A percentile compares a stretch with the other conserved stretches of the same genome.
phyloP scores from a whole-genome alignment of 108 stramenopile species.

The Stephanodiscus minutulus region DNA sequence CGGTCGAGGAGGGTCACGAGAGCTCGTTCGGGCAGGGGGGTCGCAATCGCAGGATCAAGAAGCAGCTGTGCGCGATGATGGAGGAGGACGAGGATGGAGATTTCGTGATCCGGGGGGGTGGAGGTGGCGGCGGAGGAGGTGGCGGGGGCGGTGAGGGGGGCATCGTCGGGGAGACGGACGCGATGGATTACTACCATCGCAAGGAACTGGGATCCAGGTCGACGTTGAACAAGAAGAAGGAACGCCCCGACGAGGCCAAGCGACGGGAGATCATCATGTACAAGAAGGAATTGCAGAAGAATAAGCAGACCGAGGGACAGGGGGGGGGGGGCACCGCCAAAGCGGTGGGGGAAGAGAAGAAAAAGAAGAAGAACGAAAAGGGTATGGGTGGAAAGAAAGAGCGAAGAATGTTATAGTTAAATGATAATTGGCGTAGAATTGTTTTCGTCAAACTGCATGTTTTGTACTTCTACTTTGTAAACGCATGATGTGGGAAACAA shows the following conservation, averaged over 20 bases:
- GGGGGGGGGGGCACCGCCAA: neutral
- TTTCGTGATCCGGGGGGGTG: constrained; percentile 36
- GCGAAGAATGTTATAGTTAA: constrained; percentile 11
- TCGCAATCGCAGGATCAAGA: constrained; percentile 23
- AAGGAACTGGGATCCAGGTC: constrained; percentile 64
- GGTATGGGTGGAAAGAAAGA: constrained; percentile 42
- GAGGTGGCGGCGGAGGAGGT: constrained; percentile 19
- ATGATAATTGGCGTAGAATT: no score
- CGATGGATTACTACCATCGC: constrained; percentile 73
- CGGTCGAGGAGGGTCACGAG: constrained; percentile 15
- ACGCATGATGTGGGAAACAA: no score
- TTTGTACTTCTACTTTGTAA: no score
- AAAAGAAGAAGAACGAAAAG: constrained; percentile 31
- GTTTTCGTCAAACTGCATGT: no score
- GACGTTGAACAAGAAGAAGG: constrained; percentile 62
- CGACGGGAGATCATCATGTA: constrained; percentile 77
- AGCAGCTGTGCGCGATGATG: constrained; percentile 32
- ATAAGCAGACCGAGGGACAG: constrained; percentile 33
- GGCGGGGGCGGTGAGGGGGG: constrained; percentile 37
- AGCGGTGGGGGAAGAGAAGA: neutral
- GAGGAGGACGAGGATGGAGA: constrained; percentile 51
- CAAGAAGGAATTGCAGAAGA: constrained; percentile 73
- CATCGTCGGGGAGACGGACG: constrained; percentile 75
- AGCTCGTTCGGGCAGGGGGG: constrained; percentile 21
- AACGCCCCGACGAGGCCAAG: constrained; percentile 83